Conservation (phyloP, 805 yeast genomes). For the Kuraishia hungarica region DNA sequence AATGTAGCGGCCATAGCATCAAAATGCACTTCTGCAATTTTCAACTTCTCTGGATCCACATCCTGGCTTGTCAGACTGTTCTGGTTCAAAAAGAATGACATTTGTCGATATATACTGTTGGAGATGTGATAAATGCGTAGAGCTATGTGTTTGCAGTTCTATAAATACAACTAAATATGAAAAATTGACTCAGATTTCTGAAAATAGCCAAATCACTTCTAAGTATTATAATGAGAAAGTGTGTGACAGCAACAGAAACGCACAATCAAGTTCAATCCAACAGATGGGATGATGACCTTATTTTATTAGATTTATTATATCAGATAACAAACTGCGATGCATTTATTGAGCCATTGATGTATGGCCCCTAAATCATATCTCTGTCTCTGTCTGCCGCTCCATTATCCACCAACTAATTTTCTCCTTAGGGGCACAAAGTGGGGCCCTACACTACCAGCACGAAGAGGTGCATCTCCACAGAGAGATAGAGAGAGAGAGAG, state of each 20-base stretch:
- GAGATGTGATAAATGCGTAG: background rate
- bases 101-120: conserved; percentile 14
- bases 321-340: background rate
- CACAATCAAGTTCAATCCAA: too few species aligned
- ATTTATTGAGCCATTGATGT: too few species aligned
- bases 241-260: too few species aligned
- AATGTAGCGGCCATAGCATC: conserved; percentile 53
- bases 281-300: too few species aligned
- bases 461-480: background rate
- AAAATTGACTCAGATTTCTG: too few species aligned
- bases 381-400: too few species aligned
- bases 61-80: conserved; percentile 33
- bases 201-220: too few species aligned
- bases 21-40: conserved; percentile 59
- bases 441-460: background rate
- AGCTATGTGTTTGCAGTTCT: too few species aligned
- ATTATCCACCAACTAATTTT: background rate
- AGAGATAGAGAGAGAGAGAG: background rate
- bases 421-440: background rate
- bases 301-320: too few species aligned
- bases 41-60: conserved; percentile 52
- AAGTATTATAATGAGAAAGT: too few species aligned
- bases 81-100: conserved; percentile 58
- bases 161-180: too few species aligned
- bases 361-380: background rate